Evolutionary conservation across 73 alveolate species (phyloP).

Genomic region (Tetrahymena malaccensis): DNA sequence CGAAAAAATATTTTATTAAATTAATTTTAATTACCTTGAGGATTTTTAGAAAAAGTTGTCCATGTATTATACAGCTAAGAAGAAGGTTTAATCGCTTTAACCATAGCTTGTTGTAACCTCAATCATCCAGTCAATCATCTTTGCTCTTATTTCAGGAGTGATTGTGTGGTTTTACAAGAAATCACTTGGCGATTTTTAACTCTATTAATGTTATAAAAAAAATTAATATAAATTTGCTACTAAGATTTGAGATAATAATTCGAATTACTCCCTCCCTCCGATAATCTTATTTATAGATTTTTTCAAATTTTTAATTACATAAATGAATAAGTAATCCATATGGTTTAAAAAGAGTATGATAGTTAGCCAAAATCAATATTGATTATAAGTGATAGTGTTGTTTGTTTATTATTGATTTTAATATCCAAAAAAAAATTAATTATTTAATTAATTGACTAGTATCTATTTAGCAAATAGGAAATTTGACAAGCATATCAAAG

Average conservation of each 20-base stretch:
- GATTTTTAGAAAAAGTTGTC: slow-evolving; percentile 50
- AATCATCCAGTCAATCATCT: slow-evolving; percentile 96
- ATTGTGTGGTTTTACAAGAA: slow-evolving; percentile 49
- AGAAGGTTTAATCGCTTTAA: slow-evolving; percentile 63
- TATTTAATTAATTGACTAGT: too few relatives aligned
- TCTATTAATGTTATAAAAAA: not conserved
- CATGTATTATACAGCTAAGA: slow-evolving; percentile 78
- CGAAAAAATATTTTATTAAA: not conserved
- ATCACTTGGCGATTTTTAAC: not conserved
- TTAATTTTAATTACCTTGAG: not conserved
- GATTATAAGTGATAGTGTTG: not conserved
- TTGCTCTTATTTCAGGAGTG: slow-evolving; percentile 65
- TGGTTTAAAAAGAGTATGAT: not conserved
- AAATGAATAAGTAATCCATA: not conserved
- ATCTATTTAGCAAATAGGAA: not conserved
- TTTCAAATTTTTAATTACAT: not conserved
- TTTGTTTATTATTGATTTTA: too few relatives aligned
- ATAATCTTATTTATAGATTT: not conserved
- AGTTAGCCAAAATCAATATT: not conserved
- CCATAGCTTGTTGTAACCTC: slow-evolving; percentile 79
- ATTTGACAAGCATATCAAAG: not conserved
- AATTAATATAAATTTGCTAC: not conserved
- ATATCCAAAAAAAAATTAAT: not conserved
- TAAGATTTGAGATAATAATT: not conserved
- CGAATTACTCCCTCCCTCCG: not conserved